phyloP scores from a whole-genome alignment of 139 green algal genomes.

The Micromonas commoda region DNA sequence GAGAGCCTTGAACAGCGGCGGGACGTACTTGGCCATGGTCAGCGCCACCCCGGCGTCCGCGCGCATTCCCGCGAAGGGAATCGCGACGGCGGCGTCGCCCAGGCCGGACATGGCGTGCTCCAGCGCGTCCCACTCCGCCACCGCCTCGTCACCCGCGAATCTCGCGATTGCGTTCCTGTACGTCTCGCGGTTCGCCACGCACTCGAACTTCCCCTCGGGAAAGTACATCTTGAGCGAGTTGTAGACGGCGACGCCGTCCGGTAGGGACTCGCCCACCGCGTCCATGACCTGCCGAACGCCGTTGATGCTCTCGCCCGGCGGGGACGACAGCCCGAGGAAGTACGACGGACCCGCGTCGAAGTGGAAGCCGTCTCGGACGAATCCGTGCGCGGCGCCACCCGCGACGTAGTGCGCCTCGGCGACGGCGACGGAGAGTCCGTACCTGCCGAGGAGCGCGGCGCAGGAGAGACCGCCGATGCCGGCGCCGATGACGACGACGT shows the following conservation, averaged over 20 bases:
- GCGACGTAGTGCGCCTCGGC: slow-evolving; percentile 65
- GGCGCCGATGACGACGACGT: slow-evolving; percentile 8
- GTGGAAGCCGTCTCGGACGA: slow-evolving; percentile 62
- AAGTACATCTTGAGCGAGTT: slow-evolving; percentile 22
- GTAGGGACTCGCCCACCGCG: background rate
- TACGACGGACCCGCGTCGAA: slow-evolving; percentile 86
- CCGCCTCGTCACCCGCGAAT: slow-evolving; percentile 1
- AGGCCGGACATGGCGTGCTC: background rate
- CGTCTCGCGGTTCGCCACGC: background rate
- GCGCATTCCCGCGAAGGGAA: slow-evolving; percentile 3
- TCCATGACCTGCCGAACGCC: slow-evolving; percentile 53
- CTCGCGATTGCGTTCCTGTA: background rate
- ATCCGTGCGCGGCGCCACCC: slow-evolving; percentile 71
- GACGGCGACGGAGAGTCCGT: slow-evolving; percentile 46
- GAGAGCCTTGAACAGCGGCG: background rate
- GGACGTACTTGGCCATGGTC: background rate
- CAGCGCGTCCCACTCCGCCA: slow-evolving; percentile 4
- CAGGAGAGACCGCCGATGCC: slow-evolving; percentile 49
- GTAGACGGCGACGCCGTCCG: background rate
- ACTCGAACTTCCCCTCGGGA: background rate
- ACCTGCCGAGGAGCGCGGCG: slow-evolving; percentile 70
- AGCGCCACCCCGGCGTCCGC: background rate
- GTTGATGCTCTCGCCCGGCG: slow-evolving; percentile 42
- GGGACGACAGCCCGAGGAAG: slow-evolving; percentile 57
- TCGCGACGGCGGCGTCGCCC: background rate